phyloP scores from a whole-genome alignment of 495 filamentous ascomycete species.

The Penicillium simplicissimum region DNA sequence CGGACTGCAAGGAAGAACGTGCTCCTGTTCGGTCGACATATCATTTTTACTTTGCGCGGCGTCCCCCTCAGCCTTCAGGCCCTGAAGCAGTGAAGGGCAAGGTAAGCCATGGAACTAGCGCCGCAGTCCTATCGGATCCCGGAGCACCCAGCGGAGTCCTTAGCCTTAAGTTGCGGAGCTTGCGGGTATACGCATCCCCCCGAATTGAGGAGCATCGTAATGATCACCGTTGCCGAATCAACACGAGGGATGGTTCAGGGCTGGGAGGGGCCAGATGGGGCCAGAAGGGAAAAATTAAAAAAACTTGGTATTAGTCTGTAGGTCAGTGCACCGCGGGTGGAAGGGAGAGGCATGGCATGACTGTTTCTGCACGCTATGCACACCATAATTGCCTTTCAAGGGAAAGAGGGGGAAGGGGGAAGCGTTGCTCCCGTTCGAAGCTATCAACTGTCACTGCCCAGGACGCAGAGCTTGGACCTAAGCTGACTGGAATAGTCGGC shows the following conservation, averaged over 20 bases:
- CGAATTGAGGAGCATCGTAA: conserved; percentile 16
- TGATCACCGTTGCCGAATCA: conserved; percentile 26
- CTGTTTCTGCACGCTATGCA: conserved; percentile 24
- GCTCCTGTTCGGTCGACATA: conserved; percentile 16
- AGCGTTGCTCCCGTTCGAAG: conserved; percentile 16
- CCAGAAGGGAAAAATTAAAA: neutral
- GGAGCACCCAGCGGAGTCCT: neutral
- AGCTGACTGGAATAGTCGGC: conserved; percentile 13
- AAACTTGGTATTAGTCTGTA: conserved; percentile 12
- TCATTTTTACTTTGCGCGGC: conserved; percentile 14
- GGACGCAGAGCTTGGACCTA: conserved; percentile 17
- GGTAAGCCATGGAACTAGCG: neutral
- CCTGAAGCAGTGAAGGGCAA: neutral
- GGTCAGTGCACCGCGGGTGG: conserved; percentile 26
- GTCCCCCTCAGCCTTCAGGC: conserved; percentile 7
- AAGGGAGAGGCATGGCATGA: conserved; percentile 19
- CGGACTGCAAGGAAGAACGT: conserved; percentile 15
- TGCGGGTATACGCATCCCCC: conserved; percentile 23
- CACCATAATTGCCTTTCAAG: conserved; percentile 29
- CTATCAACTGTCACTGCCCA: conserved; percentile 17
- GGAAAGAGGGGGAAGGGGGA: neutral
- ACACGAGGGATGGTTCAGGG: conserved; percentile 1
- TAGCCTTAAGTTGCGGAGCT: conserved; percentile 9
- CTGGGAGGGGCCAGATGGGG: neutral
- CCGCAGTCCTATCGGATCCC: conserved; percentile 27